phyloP scores from a whole-genome alignment of 2,329 filamentous ascomycete genomes.

The Claviceps spartinae region DNA sequence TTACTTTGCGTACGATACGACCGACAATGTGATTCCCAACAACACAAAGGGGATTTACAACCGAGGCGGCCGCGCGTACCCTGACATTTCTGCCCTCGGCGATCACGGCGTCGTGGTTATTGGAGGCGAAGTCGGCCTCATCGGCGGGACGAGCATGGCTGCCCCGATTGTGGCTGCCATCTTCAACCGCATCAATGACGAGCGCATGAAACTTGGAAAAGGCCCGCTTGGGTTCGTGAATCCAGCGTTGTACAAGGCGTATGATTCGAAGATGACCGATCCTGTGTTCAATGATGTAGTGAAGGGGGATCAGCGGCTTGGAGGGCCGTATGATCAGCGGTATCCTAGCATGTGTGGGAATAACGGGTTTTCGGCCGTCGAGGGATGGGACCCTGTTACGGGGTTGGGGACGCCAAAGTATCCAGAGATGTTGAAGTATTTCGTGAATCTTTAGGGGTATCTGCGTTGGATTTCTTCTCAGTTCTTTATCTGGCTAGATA shows the following conservation, averaged over 20 bases:
- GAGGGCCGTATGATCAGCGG: slow-evolving; percentile 3
- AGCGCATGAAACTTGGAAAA: slow-evolving; percentile 16
- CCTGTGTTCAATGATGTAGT: slow-evolving; percentile 9
- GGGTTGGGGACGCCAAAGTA: slow-evolving; percentile 11
- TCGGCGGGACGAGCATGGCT: slow-evolving; percentile 34
- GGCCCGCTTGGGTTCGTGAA: slow-evolving; percentile 21
- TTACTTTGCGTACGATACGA: slow-evolving; percentile 10
- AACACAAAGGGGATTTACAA: slow-evolving; percentile 23
- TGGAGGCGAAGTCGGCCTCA: slow-evolving; percentile 26
- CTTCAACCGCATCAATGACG: slow-evolving; percentile 19
- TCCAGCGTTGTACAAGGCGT: slow-evolving; percentile 14
- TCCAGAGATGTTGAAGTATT: slow-evolving; percentile 27
- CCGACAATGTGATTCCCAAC: slow-evolving; percentile 7
- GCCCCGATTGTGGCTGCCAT: slow-evolving; percentile 22
- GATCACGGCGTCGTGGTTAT: slow-evolving; percentile 30
- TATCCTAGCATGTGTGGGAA: slow-evolving; percentile 9
- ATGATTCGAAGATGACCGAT: not conserved
- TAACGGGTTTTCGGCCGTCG: slow-evolving; percentile 9
- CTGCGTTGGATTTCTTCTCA: too few relatives aligned
- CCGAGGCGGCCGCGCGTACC: slow-evolving; percentile 32
- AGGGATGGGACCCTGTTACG: slow-evolving; percentile 11
- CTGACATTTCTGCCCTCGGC: slow-evolving; percentile 32
- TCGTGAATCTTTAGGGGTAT: slow-evolving; percentile 9
- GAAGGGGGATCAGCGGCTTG: slow-evolving; percentile 9
- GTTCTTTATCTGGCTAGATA: too few relatives aligned